Percentiles rank a stretch among this genome's conserved stretches.
Conservation (phyloP, 768 basidiomycete species). For the Tremella yokohamensis region DNA sequence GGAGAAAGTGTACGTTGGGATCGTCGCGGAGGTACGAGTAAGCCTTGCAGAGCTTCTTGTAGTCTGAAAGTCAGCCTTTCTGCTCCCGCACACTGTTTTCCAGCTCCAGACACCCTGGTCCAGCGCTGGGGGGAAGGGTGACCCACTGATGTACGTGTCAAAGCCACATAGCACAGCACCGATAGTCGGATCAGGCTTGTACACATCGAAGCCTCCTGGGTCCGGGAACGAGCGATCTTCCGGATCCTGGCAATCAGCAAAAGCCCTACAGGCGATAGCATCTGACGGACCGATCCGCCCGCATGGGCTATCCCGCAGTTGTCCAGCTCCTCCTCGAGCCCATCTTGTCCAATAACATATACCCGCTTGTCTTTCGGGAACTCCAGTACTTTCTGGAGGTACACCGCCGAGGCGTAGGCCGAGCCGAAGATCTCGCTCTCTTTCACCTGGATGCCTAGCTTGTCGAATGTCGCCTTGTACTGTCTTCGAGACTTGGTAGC, state of each 20-base stretch:
- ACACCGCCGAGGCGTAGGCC: conserved; percentile 77
- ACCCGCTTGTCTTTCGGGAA: conserved; percentile 88
- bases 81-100: background rate
- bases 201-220: conserved; percentile 61
- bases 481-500: conserved; percentile 83
- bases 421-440: conserved; percentile 97
- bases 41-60: conserved; percentile 89
- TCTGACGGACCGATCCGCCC: conserved; percentile 70
- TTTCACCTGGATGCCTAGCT: conserved; percentile 71
- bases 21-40: conserved; percentile 83
- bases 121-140: background rate
- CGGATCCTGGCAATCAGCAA: conserved; percentile 63
- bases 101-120: conserved; percentile 7
- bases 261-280: background rate
- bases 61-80: conserved; percentile 54
- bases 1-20: conserved; percentile 75
- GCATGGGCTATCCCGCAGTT: conserved; percentile 74
- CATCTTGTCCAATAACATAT: conserved; percentile 88
- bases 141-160: conserved; percentile 68
- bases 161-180: conserved; percentile 94
- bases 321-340: conserved; percentile 87
- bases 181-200: conserved; percentile 65
- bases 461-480: conserved; percentile 89
- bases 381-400: conserved; percentile 82
- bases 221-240: conserved; percentile 75